phyloP scores from a whole-genome alignment of 1,139 yeast species.

The Pichia sp. region DNA sequence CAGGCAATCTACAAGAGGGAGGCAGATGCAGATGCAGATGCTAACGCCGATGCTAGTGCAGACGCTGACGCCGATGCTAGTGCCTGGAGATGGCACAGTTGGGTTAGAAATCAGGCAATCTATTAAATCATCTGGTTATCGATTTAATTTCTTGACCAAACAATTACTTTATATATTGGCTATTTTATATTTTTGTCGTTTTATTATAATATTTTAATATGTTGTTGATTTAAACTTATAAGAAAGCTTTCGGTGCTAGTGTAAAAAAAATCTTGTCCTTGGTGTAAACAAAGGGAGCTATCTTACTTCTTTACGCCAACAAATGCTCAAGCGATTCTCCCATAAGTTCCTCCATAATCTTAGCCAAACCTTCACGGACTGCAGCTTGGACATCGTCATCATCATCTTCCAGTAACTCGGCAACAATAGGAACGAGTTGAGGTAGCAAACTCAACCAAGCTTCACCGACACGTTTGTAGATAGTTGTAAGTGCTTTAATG shows the following conservation, averaged over 20 bases:
- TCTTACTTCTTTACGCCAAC: constrained; percentile 7
- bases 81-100: neutral
- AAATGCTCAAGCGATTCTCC: constrained; percentile 81
- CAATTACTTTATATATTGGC: neutral
- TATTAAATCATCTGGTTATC: constrained; percentile 7
- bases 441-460: constrained; percentile 91
- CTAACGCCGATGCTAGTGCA: constrained; percentile 18
- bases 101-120: constrained; percentile 10
- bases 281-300: neutral
- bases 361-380: constrained; percentile 87
- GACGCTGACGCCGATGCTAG: constrained; percentile 3
- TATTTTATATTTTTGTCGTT: neutral
- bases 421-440: constrained; percentile 90
- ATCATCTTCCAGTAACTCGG: constrained; percentile 92
- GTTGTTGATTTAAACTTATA: no score
- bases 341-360: constrained; percentile 83
- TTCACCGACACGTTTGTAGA: constrained; percentile 90
- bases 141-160: neutral
- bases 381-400: constrained; percentile 90
- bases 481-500: constrained; percentile 67
- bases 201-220: neutral
- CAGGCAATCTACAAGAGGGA: constrained; percentile 23
- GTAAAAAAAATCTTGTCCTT: neutral
- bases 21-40: constrained; percentile 19
- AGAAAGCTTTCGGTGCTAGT: neutral